phyloP scores from a whole-genome alignment of 164 flowering plant species.

The grape (Vitis vinifera) region ASM3070453v1 NC_081822.1:8519001-8519500 shows the following conservation, averaged over 20 bases:
- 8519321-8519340: slow-evolving; percentile 47
- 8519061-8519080: slow-evolving; percentile 62
- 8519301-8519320: slow-evolving; percentile 38
- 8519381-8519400: slow-evolving; percentile 21
- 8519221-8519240: slow-evolving; percentile 27
- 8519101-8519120: slow-evolving; percentile 17
- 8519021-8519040: slow-evolving; percentile 51
- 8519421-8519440: slow-evolving; percentile 32
- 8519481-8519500: slow-evolving; percentile 21
- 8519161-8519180: slow-evolving; percentile 33
- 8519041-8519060: slow-evolving; percentile 48
- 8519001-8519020: slow-evolving; percentile 59
- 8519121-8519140: slow-evolving; percentile 3
- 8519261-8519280: slow-evolving; percentile 52
- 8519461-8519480: slow-evolving; percentile 48
- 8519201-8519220: slow-evolving; percentile 32
- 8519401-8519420: slow-evolving; percentile 31
- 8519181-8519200: slow-evolving; percentile 40
- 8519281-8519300: slow-evolving; percentile 40
- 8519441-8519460: slow-evolving; percentile 41
- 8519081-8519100: slow-evolving; percentile 47
- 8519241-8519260: slow-evolving; percentile 37
- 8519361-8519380: slow-evolving; percentile 57
- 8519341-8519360: slow-evolving; percentile 54
- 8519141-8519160: slow-evolving; percentile 30